Evolutionary conservation across 441 rosid genomes (phyloP).

Genomic region (Populus hybrid): DNA sequence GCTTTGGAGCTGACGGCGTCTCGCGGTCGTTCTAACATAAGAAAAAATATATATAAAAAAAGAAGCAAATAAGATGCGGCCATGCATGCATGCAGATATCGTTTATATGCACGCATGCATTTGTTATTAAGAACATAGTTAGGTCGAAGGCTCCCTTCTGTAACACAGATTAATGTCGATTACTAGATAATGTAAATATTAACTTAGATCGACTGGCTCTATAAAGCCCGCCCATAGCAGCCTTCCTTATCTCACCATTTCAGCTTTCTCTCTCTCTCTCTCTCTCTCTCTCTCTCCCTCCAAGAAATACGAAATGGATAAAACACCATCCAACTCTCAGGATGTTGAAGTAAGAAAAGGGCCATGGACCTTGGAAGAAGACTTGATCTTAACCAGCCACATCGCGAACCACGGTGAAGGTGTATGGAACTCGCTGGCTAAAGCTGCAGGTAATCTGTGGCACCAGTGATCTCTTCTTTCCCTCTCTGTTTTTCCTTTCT

Average conservation of each 20-base stretch:
- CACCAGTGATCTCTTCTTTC: not conserved
- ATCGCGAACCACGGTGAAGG: conserved; percentile 97
- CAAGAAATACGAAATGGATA: conserved; percentile 36
- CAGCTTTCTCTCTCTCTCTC: conserved; percentile 16
- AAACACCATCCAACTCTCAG: conserved; percentile 51
- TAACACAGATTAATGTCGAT: not conserved
- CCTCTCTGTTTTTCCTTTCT: not conserved
- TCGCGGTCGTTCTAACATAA: no score
- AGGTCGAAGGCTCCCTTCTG: conserved; percentile 22
- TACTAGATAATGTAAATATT: not conserved
- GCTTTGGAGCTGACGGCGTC: no score
- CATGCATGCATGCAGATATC: no score
- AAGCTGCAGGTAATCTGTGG: conserved; percentile 66
- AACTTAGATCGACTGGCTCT: conserved; percentile 22
- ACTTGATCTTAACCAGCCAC: conserved; percentile 84
- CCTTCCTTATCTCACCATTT: conserved; percentile 29
- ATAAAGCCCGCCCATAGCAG: conserved; percentile 42
- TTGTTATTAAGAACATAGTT: conserved; percentile 27
- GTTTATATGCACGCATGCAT: not conserved
- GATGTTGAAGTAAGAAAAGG: conserved; percentile 93
- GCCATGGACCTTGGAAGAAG: conserved; percentile 99
- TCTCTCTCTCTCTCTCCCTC: not conserved
- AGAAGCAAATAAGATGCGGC: no score
- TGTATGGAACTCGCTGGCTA: conserved; percentile 94
- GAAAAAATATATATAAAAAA: no score